Base-by-base conservation (phyloP, 192 early-diverging fungal species). In the Helicostylum pulchrum region DNA sequence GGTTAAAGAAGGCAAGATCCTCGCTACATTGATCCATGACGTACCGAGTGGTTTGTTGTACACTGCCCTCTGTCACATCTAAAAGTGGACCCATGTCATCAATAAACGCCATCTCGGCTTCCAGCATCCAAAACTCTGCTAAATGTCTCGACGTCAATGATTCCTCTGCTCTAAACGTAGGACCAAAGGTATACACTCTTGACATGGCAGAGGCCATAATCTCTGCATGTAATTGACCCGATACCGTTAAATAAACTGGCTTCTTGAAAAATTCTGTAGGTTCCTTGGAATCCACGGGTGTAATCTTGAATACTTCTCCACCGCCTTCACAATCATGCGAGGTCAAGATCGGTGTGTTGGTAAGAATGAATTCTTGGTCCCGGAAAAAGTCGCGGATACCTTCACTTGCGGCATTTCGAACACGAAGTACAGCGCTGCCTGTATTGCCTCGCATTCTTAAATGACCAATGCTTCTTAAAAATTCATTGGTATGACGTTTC, bases 41-140 rank as follows among this genome's bases (percentile, higher is more conserved):
- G 34, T 82, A 75, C 8, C 76, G 76, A 0, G 81, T 88, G 12
- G 83, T 81, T 3, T 77, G 72, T 32, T 79, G 79, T 12, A 92
- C 66, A 30, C 77, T 80, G 11, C 76, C 79, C 70, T 95, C 91
- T 6, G 83, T 85, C 15, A 95, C 79, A 52, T 87, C 78, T 50
- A 93, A 47, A 21, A 95, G 65, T 8, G 84, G 77, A 3, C 78
- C 72, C 19, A 94, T 55, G 30, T 78, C 39, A 46, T 79, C 72
- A 7, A 93, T 65, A 77, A 92, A 94, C 0, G 91, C 84, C 39
- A 88, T 80, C 65, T 96, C 94, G 1, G 91, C 91, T 67, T 96
- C 94, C 30, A 93, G 66, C 94, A 96, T 96, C 91, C 92, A 94
- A 62, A 96, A 96, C 72, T 96, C 94, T 1, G 92, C 88, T 19